Evolutionary conservation across 768 basidiomycete species (phyloP), one percentile per base, ranked within the genome.

Genomic region (Chalciporus piperatus): DNA sequence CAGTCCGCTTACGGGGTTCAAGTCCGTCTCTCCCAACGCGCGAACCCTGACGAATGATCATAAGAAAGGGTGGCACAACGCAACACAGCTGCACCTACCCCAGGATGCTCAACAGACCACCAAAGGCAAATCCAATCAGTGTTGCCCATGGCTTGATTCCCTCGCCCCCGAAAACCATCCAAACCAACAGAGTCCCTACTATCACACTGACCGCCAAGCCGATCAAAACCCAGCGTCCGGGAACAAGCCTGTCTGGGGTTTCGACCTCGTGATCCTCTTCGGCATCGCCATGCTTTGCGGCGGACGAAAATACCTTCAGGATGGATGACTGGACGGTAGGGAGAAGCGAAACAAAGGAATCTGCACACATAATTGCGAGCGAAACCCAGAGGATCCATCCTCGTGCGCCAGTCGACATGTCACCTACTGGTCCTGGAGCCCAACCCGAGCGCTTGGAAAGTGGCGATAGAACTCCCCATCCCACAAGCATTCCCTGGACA

Each of bases 311-410:
- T 48, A 62, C 74, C 68, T 62, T 68, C 48, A 58, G 52, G 22
- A 78, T 43, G 48, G 80, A 82, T 50, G 86, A 84, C 46, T 75
- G 66, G 38, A 80, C 69, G 52, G 93, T 83, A 17, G 94, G 92
- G 16, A 92, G 58, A 23, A 98, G 82, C 10, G 92, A 92, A 33
- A 98, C 78, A 52, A 98, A 68, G 47, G 87, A 87, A 70, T 98
- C 96, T 32, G 92, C 81, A 67, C 87, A 92, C 96, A 98, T 98
- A 61, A 96, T 89, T 4, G 94, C 95, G 32, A 98, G 78, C 1
- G 93, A 89, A 19, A 86, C 79, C 96, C 96, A 98, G n/a, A 98
- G 80, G 48, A 96, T 93, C 92, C 92, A 96, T 30, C 92, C 92
- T 46, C 95, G 82, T n/a, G 93, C 86, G 38, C 96, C 96, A 52